Evolutionary conservation across 2,329 filamentous ascomycete species (phyloP), one percentile per base, ranked within the genome.

Genomic region (Fusarium protoensiforme): DNA sequence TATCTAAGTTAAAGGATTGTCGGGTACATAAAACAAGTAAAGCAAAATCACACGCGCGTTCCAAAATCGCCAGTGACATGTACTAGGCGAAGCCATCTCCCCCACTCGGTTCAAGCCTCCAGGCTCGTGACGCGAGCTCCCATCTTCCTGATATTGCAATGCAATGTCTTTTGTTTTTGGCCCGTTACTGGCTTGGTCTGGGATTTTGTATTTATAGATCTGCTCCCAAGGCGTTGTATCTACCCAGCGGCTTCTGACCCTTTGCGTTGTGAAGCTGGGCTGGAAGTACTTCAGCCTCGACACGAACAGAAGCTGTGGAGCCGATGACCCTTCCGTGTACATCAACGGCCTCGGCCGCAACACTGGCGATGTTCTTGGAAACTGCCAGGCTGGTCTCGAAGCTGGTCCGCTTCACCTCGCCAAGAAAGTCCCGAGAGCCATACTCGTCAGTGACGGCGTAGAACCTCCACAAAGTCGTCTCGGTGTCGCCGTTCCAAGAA

Each of bases 401-500:
- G 27, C 84, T 82, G 7, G 75, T 79, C 54, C 83, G 83, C 46
- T 78, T 73, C 2, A 78, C 79, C 64, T 84, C 81, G 18, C 83
- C 84, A 4, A 85, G 77, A 33, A 81, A 79, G 31, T 77, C 72
- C 53, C 79, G 84, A 2, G 81, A 81, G 16, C 82, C 82, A 18
- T 75, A 73, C 1, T 79, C 74, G 20, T 79, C 80, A 3, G 80
- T 75, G 2, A 80, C 75, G 5, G 82, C 83, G 75, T 85, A 88
- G 73, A 90, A 88, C 29, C 84, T 82, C 89, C 89, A 88, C 5
- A 64, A 43, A 4, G 75, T 79, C 0, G 84, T 85, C 74, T 85
- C 83, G 0, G 85, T 88, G 56, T 86, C 85, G 6, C 87, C 87
- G 65, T 88, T 88, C 87, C 86, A 88, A 6, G 85, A 89, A 3